phyloP scores from a whole-genome alignment of 352 stramenopile species.

The Globisporangium splendens region DNA sequence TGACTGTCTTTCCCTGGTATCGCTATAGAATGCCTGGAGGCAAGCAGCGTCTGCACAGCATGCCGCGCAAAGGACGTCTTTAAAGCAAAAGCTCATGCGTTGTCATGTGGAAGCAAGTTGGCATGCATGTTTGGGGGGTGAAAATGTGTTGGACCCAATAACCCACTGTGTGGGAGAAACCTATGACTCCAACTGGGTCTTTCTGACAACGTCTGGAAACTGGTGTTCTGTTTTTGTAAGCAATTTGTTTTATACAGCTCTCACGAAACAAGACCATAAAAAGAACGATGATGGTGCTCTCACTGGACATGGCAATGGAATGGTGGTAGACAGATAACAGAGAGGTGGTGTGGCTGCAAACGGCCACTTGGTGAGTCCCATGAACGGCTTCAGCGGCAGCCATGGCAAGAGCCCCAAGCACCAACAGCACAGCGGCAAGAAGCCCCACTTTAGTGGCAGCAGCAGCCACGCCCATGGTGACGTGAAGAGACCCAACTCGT shows the following conservation, averaged over 20 bases:
- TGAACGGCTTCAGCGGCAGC: conserved; percentile 9
- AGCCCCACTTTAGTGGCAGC: neutral
- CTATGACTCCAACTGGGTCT: too few relatives aligned
- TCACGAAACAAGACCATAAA: too few relatives aligned
- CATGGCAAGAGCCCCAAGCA: neutral
- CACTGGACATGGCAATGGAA: neutral
- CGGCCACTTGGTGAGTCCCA: neutral
- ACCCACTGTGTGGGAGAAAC: too few relatives aligned
- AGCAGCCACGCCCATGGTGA: neutral
- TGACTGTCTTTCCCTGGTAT: neutral
- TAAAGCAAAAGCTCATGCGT: conserved; percentile 13
- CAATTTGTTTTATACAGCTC: too few relatives aligned
- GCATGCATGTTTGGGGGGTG: too few relatives aligned
- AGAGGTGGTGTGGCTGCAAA: too few relatives aligned
- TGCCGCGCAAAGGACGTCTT: conserved; percentile 58
- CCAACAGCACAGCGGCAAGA: conserved; percentile 3
- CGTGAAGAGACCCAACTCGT: neutral
- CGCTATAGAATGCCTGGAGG: conserved; percentile 19
- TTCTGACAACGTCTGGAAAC: too few relatives aligned
- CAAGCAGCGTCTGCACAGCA: conserved; percentile 44
- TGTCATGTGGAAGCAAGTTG: neutral
- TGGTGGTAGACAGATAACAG: neutral
- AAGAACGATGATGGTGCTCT: too few relatives aligned
- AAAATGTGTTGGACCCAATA: too few relatives aligned
- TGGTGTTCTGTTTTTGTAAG: too few relatives aligned